phyloP scores from a whole-genome alignment of 2,329 filamentous ascomycete genomes.

The Penicillium freii region DNA sequence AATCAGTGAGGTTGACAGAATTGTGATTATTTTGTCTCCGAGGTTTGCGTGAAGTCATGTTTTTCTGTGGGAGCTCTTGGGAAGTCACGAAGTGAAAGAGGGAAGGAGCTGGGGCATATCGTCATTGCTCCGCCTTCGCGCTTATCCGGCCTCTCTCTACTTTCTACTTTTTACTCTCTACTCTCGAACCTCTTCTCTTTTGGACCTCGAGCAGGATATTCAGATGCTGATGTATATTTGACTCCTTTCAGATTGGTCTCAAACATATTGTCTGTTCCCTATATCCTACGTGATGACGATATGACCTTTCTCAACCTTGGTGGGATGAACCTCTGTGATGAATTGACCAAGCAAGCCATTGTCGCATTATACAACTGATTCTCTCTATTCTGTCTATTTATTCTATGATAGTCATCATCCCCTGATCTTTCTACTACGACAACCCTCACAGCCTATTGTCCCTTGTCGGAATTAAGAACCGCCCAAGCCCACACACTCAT shows the following conservation, averaged over 20 bases:
- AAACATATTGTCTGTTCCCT: not conserved
- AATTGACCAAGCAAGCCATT: slow-evolving; percentile 6
- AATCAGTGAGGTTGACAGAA: slow-evolving; percentile 49
- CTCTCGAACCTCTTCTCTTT: not conserved
- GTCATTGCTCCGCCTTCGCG: slow-evolving; percentile 14
- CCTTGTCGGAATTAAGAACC: slow-evolving; percentile 12
- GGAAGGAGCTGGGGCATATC: slow-evolving; percentile 7
- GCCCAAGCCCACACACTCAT: slow-evolving; percentile 2
- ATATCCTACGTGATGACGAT: slow-evolving; percentile 2
- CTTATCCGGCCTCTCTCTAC: not conserved
- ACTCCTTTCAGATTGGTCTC: not conserved
- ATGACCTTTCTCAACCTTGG: slow-evolving; percentile 2
- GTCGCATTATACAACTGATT: slow-evolving; percentile 10
- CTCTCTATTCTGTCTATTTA: not conserved
- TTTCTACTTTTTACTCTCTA: not conserved
- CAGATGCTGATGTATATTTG: not conserved
- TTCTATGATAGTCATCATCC: not conserved
- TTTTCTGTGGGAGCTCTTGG: slow-evolving; percentile 4
- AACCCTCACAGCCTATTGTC: not conserved
- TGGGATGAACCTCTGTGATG: slow-evolving; percentile 13
- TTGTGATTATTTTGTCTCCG: slow-evolving; percentile 32
- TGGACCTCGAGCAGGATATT: not conserved
- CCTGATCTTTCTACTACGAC: not conserved
- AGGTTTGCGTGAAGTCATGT: slow-evolving; percentile 35
- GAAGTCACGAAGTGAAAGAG: not conserved